Percentiles rank a stretch among this genome's conserved stretches.
These are phyloP conservation scores for Ogataea methylovora DNA, from an alignment of 805 yeast genomes.

Conservation along the genomic window DNA sequence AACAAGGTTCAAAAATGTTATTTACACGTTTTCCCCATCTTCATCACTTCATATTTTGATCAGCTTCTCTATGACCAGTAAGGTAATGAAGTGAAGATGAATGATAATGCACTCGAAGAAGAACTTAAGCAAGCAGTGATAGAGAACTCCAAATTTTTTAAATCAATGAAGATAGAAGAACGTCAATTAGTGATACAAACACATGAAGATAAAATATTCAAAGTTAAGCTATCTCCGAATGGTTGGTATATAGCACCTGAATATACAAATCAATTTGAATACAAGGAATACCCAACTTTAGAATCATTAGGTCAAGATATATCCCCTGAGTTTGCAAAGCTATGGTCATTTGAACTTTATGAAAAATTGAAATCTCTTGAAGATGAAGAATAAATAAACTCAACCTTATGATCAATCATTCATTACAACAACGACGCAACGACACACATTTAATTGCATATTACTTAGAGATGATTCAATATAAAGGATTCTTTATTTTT, in stretches of 20 bases:
- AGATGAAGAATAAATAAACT: neutral
- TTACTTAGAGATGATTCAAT: neutral
- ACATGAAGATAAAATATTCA: slow-evolving; percentile 7
- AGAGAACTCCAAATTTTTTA: slow-evolving; percentile 2
- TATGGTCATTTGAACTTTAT: neutral
- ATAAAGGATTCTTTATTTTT: neutral
- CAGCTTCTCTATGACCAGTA: too few relatives aligned
- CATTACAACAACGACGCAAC: too few relatives aligned
- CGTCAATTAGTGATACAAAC: slow-evolving; percentile 4
- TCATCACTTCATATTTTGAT: too few relatives aligned
- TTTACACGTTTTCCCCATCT: too few relatives aligned
- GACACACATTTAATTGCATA: too few relatives aligned
- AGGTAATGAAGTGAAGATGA: too few relatives aligned
- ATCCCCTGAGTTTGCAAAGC: neutral
- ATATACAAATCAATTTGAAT: neutral
- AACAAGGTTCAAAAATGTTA: too few relatives aligned
- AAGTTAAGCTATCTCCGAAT: slow-evolving; percentile 11
- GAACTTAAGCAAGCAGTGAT: neutral
- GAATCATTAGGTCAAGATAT: slow-evolving; percentile 1
- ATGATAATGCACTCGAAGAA: too few relatives aligned
- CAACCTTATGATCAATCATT: too few relatives aligned
- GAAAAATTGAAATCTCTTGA: neutral
- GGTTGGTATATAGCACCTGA: slow-evolving; percentile 3
- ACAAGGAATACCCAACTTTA: slow-evolving; percentile 2
- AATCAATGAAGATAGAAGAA: neutral